Evolutionary conservation across 352 stramenopile genomes (phyloP), one percentile per base, ranked within the genome.

Genomic region (Globisporangium mamillatum): DNA sequence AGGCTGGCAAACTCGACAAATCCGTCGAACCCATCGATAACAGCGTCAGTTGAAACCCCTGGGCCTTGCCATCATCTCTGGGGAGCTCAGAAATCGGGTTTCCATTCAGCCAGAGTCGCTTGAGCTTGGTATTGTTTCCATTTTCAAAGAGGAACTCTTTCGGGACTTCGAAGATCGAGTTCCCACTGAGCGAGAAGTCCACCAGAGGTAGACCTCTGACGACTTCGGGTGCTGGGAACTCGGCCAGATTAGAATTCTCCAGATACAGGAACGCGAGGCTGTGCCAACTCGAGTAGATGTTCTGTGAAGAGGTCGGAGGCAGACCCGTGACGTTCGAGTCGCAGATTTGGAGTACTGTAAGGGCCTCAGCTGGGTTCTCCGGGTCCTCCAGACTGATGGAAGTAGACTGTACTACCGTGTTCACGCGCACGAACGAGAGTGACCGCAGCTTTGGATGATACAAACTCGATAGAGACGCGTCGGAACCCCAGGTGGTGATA

Each of bases 261-360:
- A 66, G 46, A 16, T 36, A 62, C 50, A 68, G 10, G 34, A 68
- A 62, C 6, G 27, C 32, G 32, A 66, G 61, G n/a, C 46, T 32
- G 10, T 10, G 8, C 48, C 46, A 60, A 2, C 20, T 27, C 14
- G n/a, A n/a, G 22, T 52, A n/a, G 29, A 52, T 22, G 20, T 29
- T 16, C 18, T 46, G 27, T 32, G 27, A 18, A 1, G 41, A 16
- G 20, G 48, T 44, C 12, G 41, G 41, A 60, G 9, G 32, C 32
- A 32, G 12, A n/a, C 29, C 4, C 4, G 12, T 29, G 12, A 58
- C 7, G 10, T 12, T 66, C n/a, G 61, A 44, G 16, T 57, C 29
- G 14, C 46, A 66, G 0, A 60, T 14, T 2, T 59, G 61, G 20
- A 60, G 9, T 29, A 60, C 24, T 27, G 27, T 50, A 10, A 66